These are phyloP conservation scores for Excoecaria agallocha DNA, from an alignment of 345 rosid species.

Conservation along the genomic window DNA sequence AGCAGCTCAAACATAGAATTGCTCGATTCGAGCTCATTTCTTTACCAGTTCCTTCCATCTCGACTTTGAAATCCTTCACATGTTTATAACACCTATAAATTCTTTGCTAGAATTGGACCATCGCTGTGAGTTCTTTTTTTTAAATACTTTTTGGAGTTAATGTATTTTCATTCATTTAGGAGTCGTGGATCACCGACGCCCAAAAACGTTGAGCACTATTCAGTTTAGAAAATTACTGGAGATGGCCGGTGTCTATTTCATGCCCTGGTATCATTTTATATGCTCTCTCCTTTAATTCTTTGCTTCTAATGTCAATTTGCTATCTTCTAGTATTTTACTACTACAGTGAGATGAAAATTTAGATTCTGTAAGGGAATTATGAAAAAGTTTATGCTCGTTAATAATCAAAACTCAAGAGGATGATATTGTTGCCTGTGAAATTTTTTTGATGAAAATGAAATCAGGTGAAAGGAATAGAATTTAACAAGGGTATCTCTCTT, in stretches of 20 bases:
- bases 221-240: too few relatives aligned
- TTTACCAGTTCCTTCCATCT: conserved; percentile 49
- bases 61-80: conserved; percentile 28
- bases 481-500: conserved; percentile 65
- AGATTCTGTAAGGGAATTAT: not conserved
- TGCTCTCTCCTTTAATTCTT: not conserved
- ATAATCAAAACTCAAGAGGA: not conserved
- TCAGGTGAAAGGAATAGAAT: conserved; percentile 96
- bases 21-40: conserved; percentile 74
- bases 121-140: too few relatives aligned
- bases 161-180: too few relatives aligned
- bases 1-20: conserved; percentile 59
- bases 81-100: conserved; percentile 28
- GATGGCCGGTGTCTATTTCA: too few relatives aligned
- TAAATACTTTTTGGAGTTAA: too few relatives aligned
- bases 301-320: not conserved
- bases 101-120: conserved; percentile 81
- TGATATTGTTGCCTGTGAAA: not conserved
- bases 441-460: conserved; percentile 14
- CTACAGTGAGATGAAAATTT: too few relatives aligned
- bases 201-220: too few relatives aligned
- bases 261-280: too few relatives aligned
- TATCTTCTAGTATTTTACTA: too few relatives aligned
- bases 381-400: not conserved
- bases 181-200: too few relatives aligned